Evolutionary conservation across 257 asterid genomes (phyloP).

Genomic region (Solanum gracilifrons): DNA sequence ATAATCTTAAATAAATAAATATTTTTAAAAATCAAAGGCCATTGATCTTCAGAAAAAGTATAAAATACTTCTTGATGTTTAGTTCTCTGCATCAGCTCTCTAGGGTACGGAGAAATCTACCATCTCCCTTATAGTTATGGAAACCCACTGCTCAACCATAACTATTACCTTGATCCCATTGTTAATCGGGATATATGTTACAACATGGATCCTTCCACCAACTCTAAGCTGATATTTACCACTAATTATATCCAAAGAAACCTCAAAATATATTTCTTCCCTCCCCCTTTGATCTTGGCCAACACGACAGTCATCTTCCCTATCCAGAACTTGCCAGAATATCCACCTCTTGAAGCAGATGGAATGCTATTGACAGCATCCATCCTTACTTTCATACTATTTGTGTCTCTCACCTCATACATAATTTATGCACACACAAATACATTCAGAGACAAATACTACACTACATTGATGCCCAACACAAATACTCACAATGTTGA

Average conservation of each 20-base stretch:
- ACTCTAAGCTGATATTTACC: background rate
- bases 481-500: background rate
- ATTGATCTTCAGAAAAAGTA: background rate
- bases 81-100: background rate
- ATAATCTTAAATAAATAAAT: background rate
- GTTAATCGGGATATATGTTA: background rate
- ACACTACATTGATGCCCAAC: background rate
- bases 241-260: background rate
- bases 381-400: background rate
- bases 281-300: background rate
- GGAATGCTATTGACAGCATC: background rate
- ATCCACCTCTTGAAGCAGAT: background rate
- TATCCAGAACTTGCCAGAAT: background rate
- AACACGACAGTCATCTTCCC: background rate
- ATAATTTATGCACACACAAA: background rate
- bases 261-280: background rate
- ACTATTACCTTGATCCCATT: background rate
- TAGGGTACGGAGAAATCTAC: background rate
- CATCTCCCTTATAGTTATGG: background rate
- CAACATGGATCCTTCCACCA: background rate
- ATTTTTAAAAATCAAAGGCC: background rate
- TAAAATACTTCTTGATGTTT: background rate
- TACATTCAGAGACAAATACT: background rate
- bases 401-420: background rate
- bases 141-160: background rate